Percentiles rank a stretch among this genome's conserved stretches.
Conservation (phyloP, 306 rosid genomes). For the Vicia faba region DNA sequence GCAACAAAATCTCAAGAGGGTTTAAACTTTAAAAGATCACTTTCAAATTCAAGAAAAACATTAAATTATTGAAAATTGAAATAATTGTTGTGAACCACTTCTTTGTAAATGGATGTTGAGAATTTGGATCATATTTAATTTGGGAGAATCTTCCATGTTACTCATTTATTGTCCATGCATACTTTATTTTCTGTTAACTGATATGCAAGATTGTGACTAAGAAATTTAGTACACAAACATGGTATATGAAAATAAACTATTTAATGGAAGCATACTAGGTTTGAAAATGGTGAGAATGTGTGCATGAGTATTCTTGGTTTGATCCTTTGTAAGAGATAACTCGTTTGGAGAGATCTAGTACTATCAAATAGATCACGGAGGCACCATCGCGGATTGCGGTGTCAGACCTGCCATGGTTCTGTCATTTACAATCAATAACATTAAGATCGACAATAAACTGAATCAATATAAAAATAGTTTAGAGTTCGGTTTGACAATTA, state of each 20-base stretch:
- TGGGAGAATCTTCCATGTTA: constrained; percentile 15
- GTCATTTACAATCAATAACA: too few relatives aligned
- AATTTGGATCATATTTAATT: not conserved
- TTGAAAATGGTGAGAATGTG: too few relatives aligned
- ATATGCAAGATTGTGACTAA: constrained; percentile 27
- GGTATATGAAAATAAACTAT: not conserved
- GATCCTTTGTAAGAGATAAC: too few relatives aligned
- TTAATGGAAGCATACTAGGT: not conserved
- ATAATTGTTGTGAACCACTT: constrained; percentile 18
- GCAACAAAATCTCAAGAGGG: constrained; percentile 3
- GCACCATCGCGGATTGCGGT: too few relatives aligned
- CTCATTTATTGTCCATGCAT: not conserved
- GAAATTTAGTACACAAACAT: not conserved
- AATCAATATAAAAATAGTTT: too few relatives aligned
- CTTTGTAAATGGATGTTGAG: constrained; percentile 15
- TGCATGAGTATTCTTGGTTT: too few relatives aligned
- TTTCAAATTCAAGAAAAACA: not conserved
- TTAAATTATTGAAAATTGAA: constrained; percentile 19
- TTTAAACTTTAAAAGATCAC: constrained; percentile 11
- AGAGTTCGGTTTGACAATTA: too few relatives aligned
- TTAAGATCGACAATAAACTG: too few relatives aligned
- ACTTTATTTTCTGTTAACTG: not conserved
- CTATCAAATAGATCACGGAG: too few relatives aligned
- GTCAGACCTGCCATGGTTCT: too few relatives aligned
- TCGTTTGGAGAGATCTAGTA: too few relatives aligned